Evolutionary conservation across 495 filamentous ascomycete species (phyloP).

Genomic region (Chlorociboria aeruginascens): DNA sequence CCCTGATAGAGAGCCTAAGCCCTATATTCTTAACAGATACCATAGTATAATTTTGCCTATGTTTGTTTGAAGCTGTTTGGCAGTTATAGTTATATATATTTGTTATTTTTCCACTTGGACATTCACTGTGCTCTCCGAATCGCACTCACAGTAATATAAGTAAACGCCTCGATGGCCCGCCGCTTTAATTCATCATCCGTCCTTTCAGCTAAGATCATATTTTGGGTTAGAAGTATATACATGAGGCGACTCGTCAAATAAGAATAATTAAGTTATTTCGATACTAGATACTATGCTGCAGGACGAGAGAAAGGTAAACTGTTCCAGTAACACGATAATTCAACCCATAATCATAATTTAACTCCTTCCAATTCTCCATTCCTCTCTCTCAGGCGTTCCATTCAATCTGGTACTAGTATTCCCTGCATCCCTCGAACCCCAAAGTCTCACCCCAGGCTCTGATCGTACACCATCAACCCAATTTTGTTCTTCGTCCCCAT

Average conservation of each 20-base stretch:
- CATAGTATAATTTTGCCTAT: too few relatives aligned
- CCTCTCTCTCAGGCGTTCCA: slow-evolving; percentile 17
- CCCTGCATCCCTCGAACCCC: slow-evolving; percentile 9
- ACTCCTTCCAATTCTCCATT: slow-evolving; percentile 10
- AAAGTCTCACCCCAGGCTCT: slow-evolving; percentile 12
- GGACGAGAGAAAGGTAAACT: not conserved
- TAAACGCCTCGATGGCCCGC: slow-evolving; percentile 8
- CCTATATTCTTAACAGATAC: too few relatives aligned
- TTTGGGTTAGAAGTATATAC: too few relatives aligned
- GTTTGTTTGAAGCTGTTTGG: too few relatives aligned
- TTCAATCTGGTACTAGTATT: slow-evolving; percentile 7
- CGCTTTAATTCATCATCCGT: not conserved
- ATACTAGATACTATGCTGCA: not conserved
- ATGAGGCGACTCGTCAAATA: too few relatives aligned
- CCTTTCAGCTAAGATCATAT: not conserved
- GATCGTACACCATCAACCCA: slow-evolving; percentile 24
- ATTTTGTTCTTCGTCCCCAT: slow-evolving; percentile 30
- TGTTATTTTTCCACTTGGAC: too few relatives aligned
- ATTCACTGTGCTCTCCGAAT: too few relatives aligned
- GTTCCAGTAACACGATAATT: not conserved
- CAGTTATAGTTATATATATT: too few relatives aligned
- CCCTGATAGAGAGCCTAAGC: too few relatives aligned
- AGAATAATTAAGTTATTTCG: too few relatives aligned
- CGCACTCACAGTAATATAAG: too few relatives aligned
- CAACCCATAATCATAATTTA: not conserved